Conservation (phyloP, 164 flowering plant species). For the Umbilicus rupestris region DNA sequence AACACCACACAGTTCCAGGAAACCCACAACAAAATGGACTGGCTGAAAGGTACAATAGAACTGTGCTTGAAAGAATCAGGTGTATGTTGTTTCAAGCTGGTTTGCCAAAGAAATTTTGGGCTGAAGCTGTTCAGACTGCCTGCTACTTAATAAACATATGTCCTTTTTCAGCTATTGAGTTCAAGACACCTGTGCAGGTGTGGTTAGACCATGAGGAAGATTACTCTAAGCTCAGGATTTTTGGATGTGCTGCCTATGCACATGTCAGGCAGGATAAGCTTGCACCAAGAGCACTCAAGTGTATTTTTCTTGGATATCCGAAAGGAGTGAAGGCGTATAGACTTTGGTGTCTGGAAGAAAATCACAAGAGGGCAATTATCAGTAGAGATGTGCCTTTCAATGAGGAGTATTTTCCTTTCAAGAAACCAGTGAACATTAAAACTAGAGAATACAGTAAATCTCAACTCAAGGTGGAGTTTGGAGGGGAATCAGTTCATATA, state of each 20-base stretch:
- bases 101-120: background rate
- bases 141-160: background rate
- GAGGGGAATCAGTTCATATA: too few relatives aligned
- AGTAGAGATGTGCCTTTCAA: background rate
- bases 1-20: background rate
- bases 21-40: constrained; percentile 15
- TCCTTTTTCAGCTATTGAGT: background rate
- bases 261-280: background rate
- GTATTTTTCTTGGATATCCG: background rate
- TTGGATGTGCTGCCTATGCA: background rate
- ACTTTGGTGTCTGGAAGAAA: background rate
- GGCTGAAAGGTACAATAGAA: constrained; percentile 3
- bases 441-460: background rate
- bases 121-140: background rate
- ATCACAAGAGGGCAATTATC: background rate
- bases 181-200: background rate
- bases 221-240: background rate
- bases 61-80: background rate
- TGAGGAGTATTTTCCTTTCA: background rate
- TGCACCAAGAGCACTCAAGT: background rate
- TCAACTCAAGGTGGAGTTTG: background rate
- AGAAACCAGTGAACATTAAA: background rate
- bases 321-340: background rate
- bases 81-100: background rate
- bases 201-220: background rate